Percentiles rank a stretch among this genome's conserved stretches.
phyloP scores from a whole-genome alignment of 441 rosid species.

The Raphanus hybrid region DNA sequence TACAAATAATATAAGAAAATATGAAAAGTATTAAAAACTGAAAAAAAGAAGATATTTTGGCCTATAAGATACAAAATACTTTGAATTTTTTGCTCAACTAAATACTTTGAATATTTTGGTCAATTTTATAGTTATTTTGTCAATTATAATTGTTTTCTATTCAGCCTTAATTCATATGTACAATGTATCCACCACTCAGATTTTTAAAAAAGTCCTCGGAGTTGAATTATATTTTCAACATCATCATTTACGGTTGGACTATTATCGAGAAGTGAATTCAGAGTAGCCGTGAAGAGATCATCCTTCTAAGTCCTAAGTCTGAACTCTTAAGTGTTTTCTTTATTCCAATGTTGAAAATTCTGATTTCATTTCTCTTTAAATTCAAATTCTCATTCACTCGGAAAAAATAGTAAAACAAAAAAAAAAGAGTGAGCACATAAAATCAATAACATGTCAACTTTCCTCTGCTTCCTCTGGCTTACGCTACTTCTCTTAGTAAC shows the following conservation, averaged over 20 bases:
- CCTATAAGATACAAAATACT: too few species aligned
- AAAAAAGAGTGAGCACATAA: slow-evolving; percentile 24
- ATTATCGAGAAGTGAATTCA: slow-evolving; percentile 1
- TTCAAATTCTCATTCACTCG: background rate
- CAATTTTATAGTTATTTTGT: background rate
- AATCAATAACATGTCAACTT: slow-evolving; percentile 23
- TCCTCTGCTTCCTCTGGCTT: slow-evolving; percentile 29
- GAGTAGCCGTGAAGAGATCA: slow-evolving; percentile 11
- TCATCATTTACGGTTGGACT: slow-evolving; percentile 10
- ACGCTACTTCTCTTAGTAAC: slow-evolving; percentile 27
- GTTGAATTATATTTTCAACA: background rate
- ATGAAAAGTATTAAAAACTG: too few species aligned
- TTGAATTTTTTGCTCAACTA: too few species aligned
- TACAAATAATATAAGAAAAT: background rate
- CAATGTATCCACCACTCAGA: background rate
- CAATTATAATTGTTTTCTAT: background rate
- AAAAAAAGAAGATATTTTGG: too few species aligned
- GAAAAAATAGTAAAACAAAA: background rate
- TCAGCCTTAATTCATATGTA: background rate
- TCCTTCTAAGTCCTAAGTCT: background rate
- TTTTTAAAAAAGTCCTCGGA: background rate
- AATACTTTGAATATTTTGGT: background rate
- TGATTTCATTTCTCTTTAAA: slow-evolving; percentile 26
- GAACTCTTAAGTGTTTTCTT: background rate
- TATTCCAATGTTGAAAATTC: slow-evolving; percentile 20